Percentiles rank a stretch among this genome's conserved stretches.
Evolutionary conservation across 2,329 filamentous ascomycete species (phyloP).

Genomic region (Knoxdaviesia proteae): DNA sequence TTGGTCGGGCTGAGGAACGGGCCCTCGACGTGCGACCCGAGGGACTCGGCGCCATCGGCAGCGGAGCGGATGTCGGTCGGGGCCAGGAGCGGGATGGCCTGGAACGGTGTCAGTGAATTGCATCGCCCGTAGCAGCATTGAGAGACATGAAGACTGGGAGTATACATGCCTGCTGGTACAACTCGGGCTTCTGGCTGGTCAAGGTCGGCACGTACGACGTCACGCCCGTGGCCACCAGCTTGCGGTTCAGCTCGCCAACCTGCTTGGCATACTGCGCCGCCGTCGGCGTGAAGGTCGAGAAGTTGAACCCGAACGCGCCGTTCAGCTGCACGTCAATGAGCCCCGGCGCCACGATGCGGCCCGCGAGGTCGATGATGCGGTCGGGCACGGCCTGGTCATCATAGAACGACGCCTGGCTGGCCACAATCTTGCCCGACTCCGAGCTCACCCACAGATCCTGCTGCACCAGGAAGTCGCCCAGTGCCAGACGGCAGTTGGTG

Average conservation of each 20-base stretch:
- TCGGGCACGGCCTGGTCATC: constrained; percentile 50
- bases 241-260: constrained; percentile 49
- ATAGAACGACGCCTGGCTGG: constrained; percentile 47
- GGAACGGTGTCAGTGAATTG: not conserved
- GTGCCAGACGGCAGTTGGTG: constrained; percentile 67
- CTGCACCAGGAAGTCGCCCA: constrained; percentile 42
- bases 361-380: constrained; percentile 55
- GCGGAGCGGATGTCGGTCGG: constrained; percentile 41
- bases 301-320: constrained; percentile 83
- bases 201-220: constrained; percentile 77
- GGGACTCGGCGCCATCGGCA: constrained; percentile 57
- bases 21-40: constrained; percentile 80
- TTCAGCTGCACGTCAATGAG: constrained; percentile 87
- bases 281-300: constrained; percentile 55
- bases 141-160: not conserved
- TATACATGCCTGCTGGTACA: constrained; percentile 50
- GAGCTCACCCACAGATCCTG: constrained; percentile 84
- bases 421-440: constrained; percentile 58
- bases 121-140: not conserved
- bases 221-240: constrained; percentile 58
- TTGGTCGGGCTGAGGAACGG: constrained; percentile 69
- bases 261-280: constrained; percentile 49
- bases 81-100: constrained; percentile 56
- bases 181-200: constrained; percentile 57
- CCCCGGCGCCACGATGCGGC: constrained; percentile 67